Percentiles rank a stretch among this genome's conserved stretches.
Conservation (phyloP, 116 monocot genomes). For the Phalaenopsis hybrid region DNA sequence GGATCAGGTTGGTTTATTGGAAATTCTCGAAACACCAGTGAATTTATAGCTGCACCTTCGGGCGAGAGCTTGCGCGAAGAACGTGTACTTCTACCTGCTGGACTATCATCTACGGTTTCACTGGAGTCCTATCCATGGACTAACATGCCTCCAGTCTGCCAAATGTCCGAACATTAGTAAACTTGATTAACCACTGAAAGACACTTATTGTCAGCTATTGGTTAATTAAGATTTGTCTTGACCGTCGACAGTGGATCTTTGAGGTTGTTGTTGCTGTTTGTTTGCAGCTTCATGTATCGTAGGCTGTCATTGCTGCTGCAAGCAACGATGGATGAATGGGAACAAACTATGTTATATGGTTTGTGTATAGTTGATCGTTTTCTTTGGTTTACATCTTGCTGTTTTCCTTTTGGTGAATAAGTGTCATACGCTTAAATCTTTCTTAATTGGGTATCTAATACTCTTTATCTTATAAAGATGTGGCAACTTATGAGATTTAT, state of each 20-base stretch:
- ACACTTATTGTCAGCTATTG: neutral
- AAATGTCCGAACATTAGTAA: constrained; percentile 19
- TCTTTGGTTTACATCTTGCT: too few species aligned
- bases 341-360: too few species aligned
- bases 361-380: too few species aligned
- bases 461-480: too few species aligned
- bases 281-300: neutral
- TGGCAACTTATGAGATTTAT: too few species aligned
- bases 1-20: constrained; percentile 19
- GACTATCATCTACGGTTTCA: constrained; percentile 9
- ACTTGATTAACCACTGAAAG: neutral
- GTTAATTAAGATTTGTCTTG: neutral
- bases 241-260: neutral
- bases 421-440: too few species aligned
- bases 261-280: neutral
- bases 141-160: constrained; percentile 29
- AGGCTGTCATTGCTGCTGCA: too few species aligned
- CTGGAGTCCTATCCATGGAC: constrained; percentile 20
- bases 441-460: too few species aligned
- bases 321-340: too few species aligned
- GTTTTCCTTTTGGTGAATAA: too few species aligned
- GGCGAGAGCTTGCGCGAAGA: constrained; percentile 3
- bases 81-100: neutral
- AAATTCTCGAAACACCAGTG: neutral
- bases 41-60: constrained; percentile 11